A percentile compares a stretch with the other conserved stretches of the same genome.
These are phyloP conservation scores for Solanum gandarillasii DNA, from an alignment of 257 asterid genomes.

Conservation along the genomic window DNA sequence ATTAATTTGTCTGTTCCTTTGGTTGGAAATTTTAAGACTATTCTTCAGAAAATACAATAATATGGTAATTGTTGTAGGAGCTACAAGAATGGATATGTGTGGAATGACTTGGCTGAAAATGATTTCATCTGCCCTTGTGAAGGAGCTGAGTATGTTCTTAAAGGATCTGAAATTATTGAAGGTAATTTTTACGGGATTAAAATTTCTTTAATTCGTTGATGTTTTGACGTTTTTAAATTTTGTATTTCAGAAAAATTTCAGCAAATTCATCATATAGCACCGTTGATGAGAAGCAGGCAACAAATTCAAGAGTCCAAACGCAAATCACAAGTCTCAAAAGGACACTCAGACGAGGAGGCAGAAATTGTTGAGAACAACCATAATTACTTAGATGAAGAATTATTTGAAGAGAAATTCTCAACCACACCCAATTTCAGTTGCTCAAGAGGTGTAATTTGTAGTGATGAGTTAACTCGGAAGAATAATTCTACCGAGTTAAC, in stretches of 20 bases:
- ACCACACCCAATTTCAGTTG: conserved; percentile 18
- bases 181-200: conserved; percentile 15
- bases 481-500: conserved; percentile 19
- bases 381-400: conserved; percentile 14
- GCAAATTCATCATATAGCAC: conserved; percentile 26
- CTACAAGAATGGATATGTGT: conserved; percentile 85
- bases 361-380: conserved; percentile 11
- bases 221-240: neutral
- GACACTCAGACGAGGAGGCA: conserved; percentile 6
- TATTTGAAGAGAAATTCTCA: conserved; percentile 22
- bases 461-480: conserved; percentile 15
- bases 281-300: neutral
- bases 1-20: neutral
- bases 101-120: conserved; percentile 76
- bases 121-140: conserved; percentile 67
- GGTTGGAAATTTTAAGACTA: neutral
- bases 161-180: conserved; percentile 60
- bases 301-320: conserved; percentile 13
- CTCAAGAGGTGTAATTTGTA: conserved; percentile 47
- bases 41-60: neutral
- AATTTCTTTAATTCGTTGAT: neutral
- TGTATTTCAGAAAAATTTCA: conserved; percentile 32
- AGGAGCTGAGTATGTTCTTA: conserved; percentile 80
- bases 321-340: conserved; percentile 16
- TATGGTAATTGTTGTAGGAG: conserved; percentile 27